phyloP scores from a whole-genome alignment of 345 rosid species.

The Mangifera indica region DNA sequence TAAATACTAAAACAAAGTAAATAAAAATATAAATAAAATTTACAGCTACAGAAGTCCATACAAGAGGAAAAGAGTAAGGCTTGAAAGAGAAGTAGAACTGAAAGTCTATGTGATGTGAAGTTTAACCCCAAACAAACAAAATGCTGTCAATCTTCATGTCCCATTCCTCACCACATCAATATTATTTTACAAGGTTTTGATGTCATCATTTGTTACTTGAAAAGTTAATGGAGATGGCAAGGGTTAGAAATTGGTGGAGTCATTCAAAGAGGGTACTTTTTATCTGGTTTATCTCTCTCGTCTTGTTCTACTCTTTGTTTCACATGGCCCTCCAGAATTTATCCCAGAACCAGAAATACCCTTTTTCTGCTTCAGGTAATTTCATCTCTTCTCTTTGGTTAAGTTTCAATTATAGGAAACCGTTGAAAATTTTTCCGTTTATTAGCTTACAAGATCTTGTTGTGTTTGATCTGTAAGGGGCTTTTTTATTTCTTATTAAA shows the following conservation, averaged over 20 bases:
- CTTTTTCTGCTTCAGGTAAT: conserved; percentile 36
- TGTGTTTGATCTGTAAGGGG: neutral
- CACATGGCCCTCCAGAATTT: conserved; percentile 49
- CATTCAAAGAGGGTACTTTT: conserved; percentile 42
- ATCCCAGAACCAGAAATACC: conserved; percentile 1
- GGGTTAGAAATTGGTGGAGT: conserved; percentile 46
- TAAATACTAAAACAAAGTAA: too few species aligned
- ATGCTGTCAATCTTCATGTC: too few species aligned
- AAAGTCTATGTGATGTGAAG: too few species aligned
- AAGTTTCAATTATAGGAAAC: conserved; percentile 1
- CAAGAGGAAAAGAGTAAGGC: too few species aligned
- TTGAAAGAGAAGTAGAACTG: too few species aligned
- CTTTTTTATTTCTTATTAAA: neutral
- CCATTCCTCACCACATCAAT: neutral
- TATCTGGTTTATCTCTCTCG: conserved; percentile 49
- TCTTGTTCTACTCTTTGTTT: conserved; percentile 48
- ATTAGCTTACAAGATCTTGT: neutral
- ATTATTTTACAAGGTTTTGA: neutral
- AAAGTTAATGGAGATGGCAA: conserved; percentile 23
- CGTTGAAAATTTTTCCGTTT: neutral
- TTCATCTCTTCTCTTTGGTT: conserved; percentile 4
- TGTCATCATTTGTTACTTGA: neutral
- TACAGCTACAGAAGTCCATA: neutral
- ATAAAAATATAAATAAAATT: neutral
- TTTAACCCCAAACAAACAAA: too few species aligned